Evolutionary conservation across 2,329 filamentous ascomycete species (phyloP).

Genomic region (Phialophora verrucosa): DNA sequence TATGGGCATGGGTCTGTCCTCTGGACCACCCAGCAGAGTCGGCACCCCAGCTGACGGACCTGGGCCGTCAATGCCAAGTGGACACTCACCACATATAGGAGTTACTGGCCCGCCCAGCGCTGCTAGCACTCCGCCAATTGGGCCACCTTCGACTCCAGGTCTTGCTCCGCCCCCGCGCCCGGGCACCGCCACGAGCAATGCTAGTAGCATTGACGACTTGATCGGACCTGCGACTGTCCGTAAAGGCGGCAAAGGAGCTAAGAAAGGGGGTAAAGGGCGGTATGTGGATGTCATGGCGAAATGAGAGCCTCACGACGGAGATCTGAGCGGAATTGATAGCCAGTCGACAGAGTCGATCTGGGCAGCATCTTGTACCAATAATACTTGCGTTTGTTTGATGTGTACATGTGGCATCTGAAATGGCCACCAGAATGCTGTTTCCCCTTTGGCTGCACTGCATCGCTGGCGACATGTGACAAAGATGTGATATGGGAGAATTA

Average conservation of each 20-base stretch:
- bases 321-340: background rate
- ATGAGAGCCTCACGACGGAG: conserved; percentile 32
- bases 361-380: conserved; percentile 17
- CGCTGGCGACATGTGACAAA: conserved; percentile 17
- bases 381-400: conserved; percentile 13
- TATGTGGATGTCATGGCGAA: conserved; percentile 98
- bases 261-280: conserved; percentile 72
- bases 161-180: conserved; percentile 62
- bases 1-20: conserved; percentile 26
- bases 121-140: conserved; percentile 28
- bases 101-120: conserved; percentile 43
- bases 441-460: conserved; percentile 7
- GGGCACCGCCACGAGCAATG: conserved; percentile 81
- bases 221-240: conserved; percentile 73
- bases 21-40: conserved; percentile 32
- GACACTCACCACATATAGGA: conserved; percentile 33
- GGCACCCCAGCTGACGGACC: conserved; percentile 34
- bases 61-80: conserved; percentile 13
- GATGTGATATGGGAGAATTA: background rate
- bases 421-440: conserved; percentile 2
- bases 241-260: conserved; percentile 61
- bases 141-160: conserved; percentile 43
- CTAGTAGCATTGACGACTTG: conserved; percentile 93
- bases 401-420: conserved; percentile 16
- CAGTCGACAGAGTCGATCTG: background rate